These are phyloP conservation scores for Poa annua DNA, from an alignment of 176 grass and related monocot genomes.

Conservation along the genomic window DNA sequence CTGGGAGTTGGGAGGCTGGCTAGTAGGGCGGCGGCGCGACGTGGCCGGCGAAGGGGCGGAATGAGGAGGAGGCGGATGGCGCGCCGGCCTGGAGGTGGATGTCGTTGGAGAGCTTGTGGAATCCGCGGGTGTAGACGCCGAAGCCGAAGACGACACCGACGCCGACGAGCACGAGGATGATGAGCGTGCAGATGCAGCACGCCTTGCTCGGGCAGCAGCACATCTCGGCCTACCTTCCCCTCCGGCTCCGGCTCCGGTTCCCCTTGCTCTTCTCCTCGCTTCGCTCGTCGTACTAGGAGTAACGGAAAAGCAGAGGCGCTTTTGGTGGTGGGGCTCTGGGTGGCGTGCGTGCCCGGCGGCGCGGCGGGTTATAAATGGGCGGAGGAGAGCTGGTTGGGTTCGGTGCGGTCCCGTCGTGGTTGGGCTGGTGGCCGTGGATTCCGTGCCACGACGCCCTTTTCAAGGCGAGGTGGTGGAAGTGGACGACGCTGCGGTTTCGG, in stretches of 20 bases:
- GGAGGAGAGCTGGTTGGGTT: background rate
- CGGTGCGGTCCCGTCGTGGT: background rate
- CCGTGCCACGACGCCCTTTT: background rate
- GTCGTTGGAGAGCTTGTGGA: constrained; percentile 70
- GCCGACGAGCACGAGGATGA: constrained; percentile 61
- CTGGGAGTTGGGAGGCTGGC: background rate
- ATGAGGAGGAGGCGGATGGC: background rate
- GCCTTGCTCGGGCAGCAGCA: constrained; percentile 87
- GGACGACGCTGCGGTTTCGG: background rate
- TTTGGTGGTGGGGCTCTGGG: background rate
- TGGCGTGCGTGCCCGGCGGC: background rate
- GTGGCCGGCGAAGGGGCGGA: constrained; percentile 45
- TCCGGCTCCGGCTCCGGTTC: background rate
- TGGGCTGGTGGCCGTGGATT: background rate
- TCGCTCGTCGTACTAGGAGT: background rate
- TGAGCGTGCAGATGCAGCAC: constrained; percentile 77
- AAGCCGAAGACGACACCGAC: constrained; percentile 86
- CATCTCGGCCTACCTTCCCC: constrained; percentile 38
- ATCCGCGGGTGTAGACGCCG: constrained; percentile 76
- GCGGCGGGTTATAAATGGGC: background rate
- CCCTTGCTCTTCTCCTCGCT: background rate
- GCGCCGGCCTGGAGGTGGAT: constrained; percentile 44
- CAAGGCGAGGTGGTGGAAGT: background rate
- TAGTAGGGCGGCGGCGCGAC: constrained; percentile 33
- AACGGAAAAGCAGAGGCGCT: background rate